phyloP scores from a whole-genome alignment of 768 basidiomycete species.

The Mycena metata region DNA sequence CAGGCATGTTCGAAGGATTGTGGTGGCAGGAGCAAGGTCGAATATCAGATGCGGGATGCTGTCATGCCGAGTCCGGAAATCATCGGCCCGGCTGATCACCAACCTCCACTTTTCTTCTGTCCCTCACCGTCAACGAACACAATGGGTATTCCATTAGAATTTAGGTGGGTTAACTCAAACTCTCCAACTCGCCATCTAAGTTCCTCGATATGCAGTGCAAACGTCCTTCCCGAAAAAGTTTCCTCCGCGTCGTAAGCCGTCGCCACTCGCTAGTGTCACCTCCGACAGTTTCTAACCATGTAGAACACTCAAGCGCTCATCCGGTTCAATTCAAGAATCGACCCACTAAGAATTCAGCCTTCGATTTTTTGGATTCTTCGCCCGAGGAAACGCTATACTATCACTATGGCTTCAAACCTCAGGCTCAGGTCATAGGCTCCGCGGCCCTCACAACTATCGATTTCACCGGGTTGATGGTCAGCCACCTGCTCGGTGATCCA shows the following conservation, averaged over 20 bases:
- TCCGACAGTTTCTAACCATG: no score
- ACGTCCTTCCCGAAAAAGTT: no score
- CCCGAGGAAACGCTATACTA: conserved; percentile 12
- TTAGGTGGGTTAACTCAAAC: no score
- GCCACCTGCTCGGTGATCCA: conserved; percentile 4
- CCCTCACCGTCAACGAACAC: no score
- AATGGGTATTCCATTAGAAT: no score
- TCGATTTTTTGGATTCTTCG: conserved; percentile 8
- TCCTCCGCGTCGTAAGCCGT: no score
- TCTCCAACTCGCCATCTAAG: no score
- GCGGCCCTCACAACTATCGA: background rate
- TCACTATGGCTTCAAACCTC: conserved; percentile 17
- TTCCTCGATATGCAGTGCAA: no score
- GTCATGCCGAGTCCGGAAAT: background rate
- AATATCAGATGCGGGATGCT: background rate
- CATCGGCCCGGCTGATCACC: no score
- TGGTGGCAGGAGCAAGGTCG: background rate
- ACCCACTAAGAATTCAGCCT: background rate
- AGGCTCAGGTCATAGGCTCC: no score
- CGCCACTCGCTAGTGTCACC: no score
- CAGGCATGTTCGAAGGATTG: conserved; percentile 12
- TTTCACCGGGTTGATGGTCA: background rate
- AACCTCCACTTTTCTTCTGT: background rate
- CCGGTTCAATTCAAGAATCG: background rate
- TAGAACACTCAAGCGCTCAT: background rate